Conservation (phyloP, 176 grass and related monocot species). For the Triticum urartu region DNA sequence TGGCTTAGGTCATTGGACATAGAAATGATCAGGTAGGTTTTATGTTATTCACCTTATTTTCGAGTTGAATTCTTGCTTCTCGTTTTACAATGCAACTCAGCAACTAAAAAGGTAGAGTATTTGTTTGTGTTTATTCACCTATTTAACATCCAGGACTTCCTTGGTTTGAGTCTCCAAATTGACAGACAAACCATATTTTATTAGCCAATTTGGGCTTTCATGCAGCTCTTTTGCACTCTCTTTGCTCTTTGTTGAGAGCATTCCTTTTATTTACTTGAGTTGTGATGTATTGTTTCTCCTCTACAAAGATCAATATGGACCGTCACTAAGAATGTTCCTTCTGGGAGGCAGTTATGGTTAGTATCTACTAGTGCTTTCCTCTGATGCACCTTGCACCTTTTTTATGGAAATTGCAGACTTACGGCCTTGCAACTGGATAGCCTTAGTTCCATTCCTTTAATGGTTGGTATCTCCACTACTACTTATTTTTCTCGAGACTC, state of each 20-base stretch:
- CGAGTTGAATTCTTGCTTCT: background rate
- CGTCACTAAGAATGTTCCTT: background rate
- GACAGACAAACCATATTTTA: background rate
- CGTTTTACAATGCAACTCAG: background rate
- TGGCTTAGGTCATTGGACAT: background rate
- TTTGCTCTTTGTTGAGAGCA: background rate
- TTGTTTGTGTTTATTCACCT: background rate
- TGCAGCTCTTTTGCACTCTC: background rate
- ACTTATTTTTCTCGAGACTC: background rate
- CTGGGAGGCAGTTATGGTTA: background rate
- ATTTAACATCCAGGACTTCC: background rate
- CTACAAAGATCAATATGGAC: background rate
- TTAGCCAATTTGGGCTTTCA: background rate
- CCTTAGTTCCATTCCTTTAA: background rate
- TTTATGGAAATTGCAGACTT: background rate
- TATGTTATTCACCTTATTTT: background rate
- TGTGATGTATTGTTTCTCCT: background rate
- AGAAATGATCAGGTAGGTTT: background rate
- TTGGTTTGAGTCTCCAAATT: background rate
- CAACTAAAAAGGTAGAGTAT: background rate
- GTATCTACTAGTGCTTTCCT: background rate
- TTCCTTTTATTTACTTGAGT: background rate
- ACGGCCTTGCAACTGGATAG: background rate
- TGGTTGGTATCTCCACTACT: background rate
- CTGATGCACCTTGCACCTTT: background rate